Conservation (phyloP, 176 grass and related monocot genomes). For the Echinochloa phyllopogon region DNA sequence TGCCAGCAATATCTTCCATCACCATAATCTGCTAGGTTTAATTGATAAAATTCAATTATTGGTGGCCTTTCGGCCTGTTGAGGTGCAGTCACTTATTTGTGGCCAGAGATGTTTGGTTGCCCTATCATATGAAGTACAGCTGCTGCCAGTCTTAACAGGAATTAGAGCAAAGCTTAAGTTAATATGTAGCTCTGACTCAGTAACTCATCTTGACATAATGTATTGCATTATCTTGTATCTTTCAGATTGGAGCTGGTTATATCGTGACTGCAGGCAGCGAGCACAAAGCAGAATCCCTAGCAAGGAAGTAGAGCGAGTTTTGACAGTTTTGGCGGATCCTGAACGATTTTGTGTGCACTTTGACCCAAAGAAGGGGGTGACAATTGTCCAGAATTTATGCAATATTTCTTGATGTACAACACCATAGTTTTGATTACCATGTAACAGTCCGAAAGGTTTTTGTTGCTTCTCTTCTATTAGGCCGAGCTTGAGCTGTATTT, state of each 20-base stretch:
- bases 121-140: neutral
- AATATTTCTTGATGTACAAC: neutral
- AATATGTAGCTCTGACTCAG: neutral
- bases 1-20: neutral
- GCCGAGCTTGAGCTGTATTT: neutral
- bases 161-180: neutral
- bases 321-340: slow-evolving; percentile 34
- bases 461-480: neutral
- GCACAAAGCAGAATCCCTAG: slow-evolving; percentile 77
- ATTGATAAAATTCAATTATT: neutral
- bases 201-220: neutral
- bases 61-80: neutral
- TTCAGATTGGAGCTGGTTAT: slow-evolving; percentile 89
- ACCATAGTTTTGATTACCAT: slow-evolving; percentile 13
- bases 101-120: neutral
- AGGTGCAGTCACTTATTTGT: neutral
- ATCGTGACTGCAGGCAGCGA: slow-evolving; percentile 83
- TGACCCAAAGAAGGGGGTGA: neutral
- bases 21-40: neutral
- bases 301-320: slow-evolving; percentile 63
- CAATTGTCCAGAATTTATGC: neutral
- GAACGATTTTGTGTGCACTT: slow-evolving; percentile 41
- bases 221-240: slow-evolving; percentile 19
- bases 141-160: neutral
- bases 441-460: slow-evolving; percentile 21